phyloP scores from a whole-genome alignment of 371 early-diverging fungal genomes.

The Apophysomyces ossiformis region DNA sequence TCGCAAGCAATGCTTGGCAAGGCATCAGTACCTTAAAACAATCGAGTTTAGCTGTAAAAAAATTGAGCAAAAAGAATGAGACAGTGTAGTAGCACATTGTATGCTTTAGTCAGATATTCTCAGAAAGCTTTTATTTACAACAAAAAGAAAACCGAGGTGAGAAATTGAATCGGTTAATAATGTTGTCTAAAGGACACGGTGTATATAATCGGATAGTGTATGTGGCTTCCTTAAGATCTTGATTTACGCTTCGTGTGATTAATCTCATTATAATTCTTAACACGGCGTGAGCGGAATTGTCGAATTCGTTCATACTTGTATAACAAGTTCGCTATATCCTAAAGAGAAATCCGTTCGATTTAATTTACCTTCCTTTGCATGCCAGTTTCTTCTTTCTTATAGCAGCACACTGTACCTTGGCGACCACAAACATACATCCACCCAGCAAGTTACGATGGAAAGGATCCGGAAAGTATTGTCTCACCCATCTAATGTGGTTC shows the following conservation, averaged over 20 bases:
- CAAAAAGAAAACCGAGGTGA: background rate
- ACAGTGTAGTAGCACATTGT: too few species aligned
- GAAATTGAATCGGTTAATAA: background rate
- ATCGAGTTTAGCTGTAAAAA: too few species aligned
- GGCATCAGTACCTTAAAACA: too few species aligned
- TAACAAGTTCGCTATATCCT: conserved; percentile 45
- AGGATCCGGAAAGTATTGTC: conserved; percentile 56
- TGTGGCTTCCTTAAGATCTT: background rate
- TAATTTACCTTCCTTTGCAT: background rate
- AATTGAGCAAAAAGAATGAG: too few species aligned
- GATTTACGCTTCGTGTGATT: background rate
- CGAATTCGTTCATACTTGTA: conserved; percentile 46
- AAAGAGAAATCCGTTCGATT: background rate
- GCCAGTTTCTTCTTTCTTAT: background rate
- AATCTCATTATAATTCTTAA: conserved; percentile 34
- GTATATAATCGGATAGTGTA: background rate
- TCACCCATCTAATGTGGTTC: conserved; percentile 47
- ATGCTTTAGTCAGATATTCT: background rate
- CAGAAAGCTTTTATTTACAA: background rate
- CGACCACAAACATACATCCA: conserved; percentile 64
- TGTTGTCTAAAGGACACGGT: background rate
- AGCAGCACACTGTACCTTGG: conserved; percentile 39
- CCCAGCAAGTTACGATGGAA: conserved; percentile 65
- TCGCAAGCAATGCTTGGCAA: too few species aligned
- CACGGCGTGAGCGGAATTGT: conserved; percentile 44